Evolutionary conservation across 2,329 filamentous ascomycete genomes (phyloP).

Genomic region (Pseudohalonectria lignicola): DNA sequence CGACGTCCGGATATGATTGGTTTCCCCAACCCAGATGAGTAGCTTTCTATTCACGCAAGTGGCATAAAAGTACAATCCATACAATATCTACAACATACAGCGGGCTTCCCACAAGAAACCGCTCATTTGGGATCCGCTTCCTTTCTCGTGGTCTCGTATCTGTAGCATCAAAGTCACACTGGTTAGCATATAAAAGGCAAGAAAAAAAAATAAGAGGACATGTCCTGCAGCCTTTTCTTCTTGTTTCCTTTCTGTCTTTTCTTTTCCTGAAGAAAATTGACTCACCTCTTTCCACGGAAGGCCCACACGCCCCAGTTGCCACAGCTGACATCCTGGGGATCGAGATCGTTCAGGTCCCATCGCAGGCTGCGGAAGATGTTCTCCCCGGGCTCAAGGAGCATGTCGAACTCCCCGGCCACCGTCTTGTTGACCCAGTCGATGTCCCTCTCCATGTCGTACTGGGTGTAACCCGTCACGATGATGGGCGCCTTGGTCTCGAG

Average conservation of each 20-base stretch:
- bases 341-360: conserved; percentile 95
- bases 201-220: not conserved
- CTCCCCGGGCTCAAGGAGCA: conserved; percentile 84
- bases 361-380: conserved; percentile 87
- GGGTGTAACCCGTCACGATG: conserved; percentile 90
- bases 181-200: not conserved
- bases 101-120: no score
- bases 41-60: no score
- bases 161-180: not conserved
- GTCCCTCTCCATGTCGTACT: conserved; percentile 88
- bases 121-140: no score
- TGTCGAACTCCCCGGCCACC: conserved; percentile 80
- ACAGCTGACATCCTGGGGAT: conserved; percentile 86
- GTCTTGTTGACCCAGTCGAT: conserved; percentile 82
- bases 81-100: no score
- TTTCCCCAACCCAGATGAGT: no score
- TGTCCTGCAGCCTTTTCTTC: not conserved
- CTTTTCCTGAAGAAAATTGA: conserved; percentile 9
- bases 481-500: conserved; percentile 94
- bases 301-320: conserved; percentile 98
- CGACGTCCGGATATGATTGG: no score
- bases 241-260: no score
- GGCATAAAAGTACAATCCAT: no score
- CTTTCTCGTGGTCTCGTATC: not conserved
- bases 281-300: conserved; percentile 91